Evolutionary conservation across 495 filamentous ascomycete genomes (phyloP), one percentile per base, ranked within the genome.

Genomic region (Chaetomidium leptoderma): DNA sequence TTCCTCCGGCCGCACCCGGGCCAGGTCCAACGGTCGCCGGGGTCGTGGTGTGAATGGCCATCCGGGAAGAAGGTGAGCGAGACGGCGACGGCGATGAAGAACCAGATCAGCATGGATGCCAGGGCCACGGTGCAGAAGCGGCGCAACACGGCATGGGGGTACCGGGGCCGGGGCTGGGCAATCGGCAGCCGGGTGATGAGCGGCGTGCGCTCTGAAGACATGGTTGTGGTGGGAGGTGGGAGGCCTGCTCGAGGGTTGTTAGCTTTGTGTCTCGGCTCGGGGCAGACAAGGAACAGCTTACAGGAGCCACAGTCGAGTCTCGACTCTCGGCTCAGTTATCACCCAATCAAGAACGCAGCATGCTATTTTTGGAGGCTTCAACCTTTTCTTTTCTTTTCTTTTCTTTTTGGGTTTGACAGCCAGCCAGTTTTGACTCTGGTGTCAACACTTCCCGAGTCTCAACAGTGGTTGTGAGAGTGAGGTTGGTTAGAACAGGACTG

Each of bases 91-190:
- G 86, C 69, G 40, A 87, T 64, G 26, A 83, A 67, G 42, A 86
- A 70, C 48, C 82, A 70, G 17, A 87, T 57, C 3, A 91, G 77
- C 3, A 84, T 57, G 19, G 67, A 74, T 8, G 62, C 57, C 17
- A 92, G 72, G 16, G 79, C 76, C 48, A 86, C 76, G 49, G 84
- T 90, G 72, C 88, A 93, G 68, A 87, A 83, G 48, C 84, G 85
- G 53, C 88, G 86, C 32, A 91, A 62, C 16, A 77, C 75, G 63
- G 81, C 80, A 67, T 90, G 88, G 19, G 80, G 79, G 65, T 91
- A 90, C 44, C 85, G 83, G 59, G 76, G 81, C 35, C 79, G 86
- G 16, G 70, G 72, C 6, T 74, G 68, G 29, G 64, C 71, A 17
- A 84, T 76, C 24, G 69, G 72, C 40, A 87, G 82, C 24, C 80